Evolutionary conservation across 139 green algal genomes (phyloP), one percentile per base, ranked within the genome.

Genomic region (Volvox africanus): DNA sequence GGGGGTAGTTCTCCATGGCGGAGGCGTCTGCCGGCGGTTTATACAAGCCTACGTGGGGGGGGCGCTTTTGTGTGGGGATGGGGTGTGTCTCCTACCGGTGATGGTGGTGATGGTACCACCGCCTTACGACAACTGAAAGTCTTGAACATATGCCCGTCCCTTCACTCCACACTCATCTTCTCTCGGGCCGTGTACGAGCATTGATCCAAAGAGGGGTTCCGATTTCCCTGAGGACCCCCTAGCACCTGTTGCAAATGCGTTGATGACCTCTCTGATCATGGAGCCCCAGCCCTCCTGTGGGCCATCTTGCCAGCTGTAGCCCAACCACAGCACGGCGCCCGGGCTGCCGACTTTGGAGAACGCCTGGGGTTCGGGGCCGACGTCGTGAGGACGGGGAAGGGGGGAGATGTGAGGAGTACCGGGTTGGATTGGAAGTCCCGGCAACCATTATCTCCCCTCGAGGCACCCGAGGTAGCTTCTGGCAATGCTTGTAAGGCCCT

Each of bases 261-360:
- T 33, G 36, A 84, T 84, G 37, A 68, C 36, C 36, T 30, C 17
- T 24, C 22, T 0, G 24, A 84, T 17, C 78, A 84, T 30, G 13
- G 36, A 22, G 78, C 78, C 78, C 78, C 78, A 84, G 37, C 37
- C 37, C 36, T 65, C 36, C 78, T 84, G 19, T 1, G 78, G 37
- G 17, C 78, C 78, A 44, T n/a, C 36, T 44, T 84, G 30, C 78
- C 78, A 84, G 78, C 37, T 68, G 78, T 84, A 84, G 17, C 78
- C 78, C 21, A 84, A 44, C 78, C 78, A 84, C 37, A 84, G 28
- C 11, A 84, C 78, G 28, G 78, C 78, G 37, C 78, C 78, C 16
- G 37, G 78, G 6, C 12, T 61, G 78, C 78, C 78, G 20, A 84
- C 78, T 16, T 30, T n/a, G 78, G 28, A 22, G 36, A 84, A 84